Evolutionary conservation across 108 stramenopile species (phyloP).

Genomic region (Cafeteria roenbergensis): DNA sequence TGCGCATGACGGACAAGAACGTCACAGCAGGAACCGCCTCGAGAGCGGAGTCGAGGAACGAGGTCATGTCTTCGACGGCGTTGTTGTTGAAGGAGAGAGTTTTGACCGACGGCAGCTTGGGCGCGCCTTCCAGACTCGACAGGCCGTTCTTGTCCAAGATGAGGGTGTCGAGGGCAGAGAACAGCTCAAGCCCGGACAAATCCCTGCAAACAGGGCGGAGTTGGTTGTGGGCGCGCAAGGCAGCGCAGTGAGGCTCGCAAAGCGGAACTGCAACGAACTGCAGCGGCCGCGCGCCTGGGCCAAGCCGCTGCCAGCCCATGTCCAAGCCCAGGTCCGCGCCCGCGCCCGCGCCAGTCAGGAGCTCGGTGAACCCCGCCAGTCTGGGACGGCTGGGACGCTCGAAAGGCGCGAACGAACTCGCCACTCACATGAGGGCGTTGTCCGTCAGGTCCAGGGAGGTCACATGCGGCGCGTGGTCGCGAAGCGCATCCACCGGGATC

Average conservation of each 20-base stretch:
- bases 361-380: no score
- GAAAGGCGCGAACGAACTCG: no score
- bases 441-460: not conserved
- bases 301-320: no score
- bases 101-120: not conserved
- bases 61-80: not conserved
- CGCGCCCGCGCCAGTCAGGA: no score
- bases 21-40: not conserved
- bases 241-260: no score
- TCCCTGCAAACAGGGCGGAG: no score
- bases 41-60: not conserved
- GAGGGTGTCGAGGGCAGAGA: not conserved
- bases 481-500: not conserved
- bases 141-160: constrained; percentile 13
- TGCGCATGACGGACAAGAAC: not conserved
- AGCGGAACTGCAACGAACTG: no score
- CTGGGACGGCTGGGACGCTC: no score
- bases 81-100: constrained; percentile 7
- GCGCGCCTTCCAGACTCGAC: not conserved
- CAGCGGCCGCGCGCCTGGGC: no score
- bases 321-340: no score
- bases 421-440: not conserved
- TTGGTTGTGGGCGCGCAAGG: no score
- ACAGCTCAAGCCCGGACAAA: not conserved
- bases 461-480: not conserved